These are phyloP conservation scores for Mimosa bimucronata DNA, from an alignment of 306 rosid species.

Conservation along the genomic window DNA sequence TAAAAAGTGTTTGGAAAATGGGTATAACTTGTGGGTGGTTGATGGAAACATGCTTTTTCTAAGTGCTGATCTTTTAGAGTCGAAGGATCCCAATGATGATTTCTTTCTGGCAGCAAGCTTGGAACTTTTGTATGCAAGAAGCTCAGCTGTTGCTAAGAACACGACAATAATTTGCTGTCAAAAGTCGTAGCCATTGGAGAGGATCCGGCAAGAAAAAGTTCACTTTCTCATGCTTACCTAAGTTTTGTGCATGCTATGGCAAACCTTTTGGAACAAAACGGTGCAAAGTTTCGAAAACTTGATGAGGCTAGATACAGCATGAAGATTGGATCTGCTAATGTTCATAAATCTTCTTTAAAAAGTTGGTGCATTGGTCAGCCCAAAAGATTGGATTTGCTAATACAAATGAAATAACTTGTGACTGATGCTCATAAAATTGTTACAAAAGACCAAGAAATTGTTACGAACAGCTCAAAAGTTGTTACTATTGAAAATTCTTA, in stretches of 20 bases:
- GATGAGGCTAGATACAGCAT: conserved; percentile 49
- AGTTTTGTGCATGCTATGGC: conserved; percentile 51
- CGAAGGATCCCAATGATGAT: conserved; percentile 39
- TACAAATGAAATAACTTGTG: too few species aligned
- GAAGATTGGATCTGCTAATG: conserved; percentile 43
- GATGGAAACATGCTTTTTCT: conserved; percentile 68
- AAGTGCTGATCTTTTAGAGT: conserved; percentile 45
- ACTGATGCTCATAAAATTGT: too few species aligned
- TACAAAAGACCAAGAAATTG: too few species aligned
- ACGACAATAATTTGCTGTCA: conserved; percentile 40
- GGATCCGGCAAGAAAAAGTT: conserved; percentile 47
- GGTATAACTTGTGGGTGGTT: conserved; percentile 60
- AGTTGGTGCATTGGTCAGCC: conserved; percentile 68
- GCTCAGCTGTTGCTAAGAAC: conserved; percentile 57
- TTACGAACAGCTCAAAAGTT: too few species aligned
- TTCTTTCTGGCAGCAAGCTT: conserved; percentile 54
- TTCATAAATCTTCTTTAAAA: conserved; percentile 53
- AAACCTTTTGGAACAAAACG: conserved; percentile 43
- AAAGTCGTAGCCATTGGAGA: conserved; percentile 45
- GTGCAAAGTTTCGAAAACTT: conserved; percentile 32
- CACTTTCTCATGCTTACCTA: conserved; percentile 33
- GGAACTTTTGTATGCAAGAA: conserved; percentile 57
- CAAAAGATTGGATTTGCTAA: too few species aligned
- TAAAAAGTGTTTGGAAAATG: conserved; percentile 60
- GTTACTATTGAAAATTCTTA: too few species aligned